These are phyloP conservation scores for Yamadazyma laniorum DNA, from an alignment of 805 yeast genomes.

Conservation along the genomic window DNA sequence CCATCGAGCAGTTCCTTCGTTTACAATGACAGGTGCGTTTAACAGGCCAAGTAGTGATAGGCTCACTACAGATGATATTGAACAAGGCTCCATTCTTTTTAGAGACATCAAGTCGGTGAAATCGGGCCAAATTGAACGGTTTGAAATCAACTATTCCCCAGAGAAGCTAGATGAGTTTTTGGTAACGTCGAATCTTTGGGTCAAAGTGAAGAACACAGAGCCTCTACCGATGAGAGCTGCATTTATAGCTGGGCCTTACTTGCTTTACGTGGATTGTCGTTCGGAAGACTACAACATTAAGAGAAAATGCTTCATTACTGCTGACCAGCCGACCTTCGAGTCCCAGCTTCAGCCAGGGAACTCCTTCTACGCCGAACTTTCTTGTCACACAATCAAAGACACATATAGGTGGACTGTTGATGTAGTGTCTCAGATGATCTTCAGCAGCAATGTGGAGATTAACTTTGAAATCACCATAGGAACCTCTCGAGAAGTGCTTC, in stretches of 20 bases:
- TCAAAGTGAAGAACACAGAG: slow-evolving; percentile 70
- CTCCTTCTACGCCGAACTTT: slow-evolving; percentile 54
- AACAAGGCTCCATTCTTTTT: slow-evolving; percentile 20
- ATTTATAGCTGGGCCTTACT: slow-evolving; percentile 84
- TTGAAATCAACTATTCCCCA: slow-evolving; percentile 49
- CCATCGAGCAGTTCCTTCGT: too few species aligned
- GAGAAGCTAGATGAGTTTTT: slow-evolving; percentile 7
- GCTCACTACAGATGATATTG: too few species aligned
- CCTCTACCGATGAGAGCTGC: slow-evolving; percentile 75
- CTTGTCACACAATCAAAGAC: slow-evolving; percentile 60
- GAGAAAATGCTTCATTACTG: slow-evolving; percentile 57
- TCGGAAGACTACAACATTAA: slow-evolving; percentile 61
- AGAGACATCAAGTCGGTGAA: slow-evolving; percentile 45
- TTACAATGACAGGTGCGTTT: too few species aligned
- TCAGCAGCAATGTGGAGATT: slow-evolving; percentile 66
- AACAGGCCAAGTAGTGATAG: too few species aligned
- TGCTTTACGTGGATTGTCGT: slow-evolving; percentile 78
- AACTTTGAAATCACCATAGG: slow-evolving; percentile 63
- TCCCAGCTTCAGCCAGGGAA: slow-evolving; percentile 73
- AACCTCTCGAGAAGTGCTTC: slow-evolving; percentile 37
- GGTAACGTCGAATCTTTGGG: slow-evolving; percentile 30
- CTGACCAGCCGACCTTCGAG: slow-evolving; percentile 74
- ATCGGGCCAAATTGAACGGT: slow-evolving; percentile 61
- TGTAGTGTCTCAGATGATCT: slow-evolving; percentile 74
- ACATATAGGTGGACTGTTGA: slow-evolving; percentile 77